Conservation (phyloP, 352 stramenopile species). For the Phytophthora pseudosyringae region DNA sequence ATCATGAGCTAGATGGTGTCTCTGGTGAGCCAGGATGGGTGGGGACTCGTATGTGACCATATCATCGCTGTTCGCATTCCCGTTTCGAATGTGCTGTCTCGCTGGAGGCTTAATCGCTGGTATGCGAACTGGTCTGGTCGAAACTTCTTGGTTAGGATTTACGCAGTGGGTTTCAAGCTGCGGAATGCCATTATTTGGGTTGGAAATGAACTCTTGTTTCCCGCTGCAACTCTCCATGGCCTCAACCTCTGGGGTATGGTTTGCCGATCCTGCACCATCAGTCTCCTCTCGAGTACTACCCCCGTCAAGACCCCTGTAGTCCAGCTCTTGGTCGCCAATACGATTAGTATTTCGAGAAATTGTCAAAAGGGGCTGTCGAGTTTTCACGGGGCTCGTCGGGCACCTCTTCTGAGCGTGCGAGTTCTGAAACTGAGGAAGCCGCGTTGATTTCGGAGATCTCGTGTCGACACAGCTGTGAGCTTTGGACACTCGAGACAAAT, state of each 20-base stretch:
- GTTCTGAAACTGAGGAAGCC: slow-evolving; percentile 60
- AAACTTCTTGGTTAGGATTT: slow-evolving; percentile 26
- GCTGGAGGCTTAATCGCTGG: slow-evolving; percentile 21
- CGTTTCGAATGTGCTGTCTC: slow-evolving; percentile 6
- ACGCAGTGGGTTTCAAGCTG: neutral
- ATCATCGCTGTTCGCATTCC: slow-evolving; percentile 6
- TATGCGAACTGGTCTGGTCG: slow-evolving; percentile 11
- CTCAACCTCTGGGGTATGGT: slow-evolving; percentile 1
- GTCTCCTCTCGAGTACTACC: slow-evolving; percentile 27
- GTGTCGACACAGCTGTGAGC: slow-evolving; percentile 79
- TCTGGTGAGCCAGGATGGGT: slow-evolving; percentile 21
- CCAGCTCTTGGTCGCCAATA: slow-evolving; percentile 17
- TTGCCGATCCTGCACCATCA: slow-evolving; percentile 3
- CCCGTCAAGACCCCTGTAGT: slow-evolving; percentile 2
- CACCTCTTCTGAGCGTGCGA: slow-evolving; percentile 44
- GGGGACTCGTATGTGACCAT: slow-evolving; percentile 30
- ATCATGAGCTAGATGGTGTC: slow-evolving; percentile 34
- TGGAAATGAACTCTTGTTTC: slow-evolving; percentile 5
- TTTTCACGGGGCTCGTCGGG: slow-evolving; percentile 56
- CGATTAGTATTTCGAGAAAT: slow-evolving; percentile 6
- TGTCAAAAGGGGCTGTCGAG: slow-evolving; percentile 19
- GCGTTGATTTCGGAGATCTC: slow-evolving; percentile 59
- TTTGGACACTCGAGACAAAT: slow-evolving; percentile 74
- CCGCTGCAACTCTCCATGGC: neutral
- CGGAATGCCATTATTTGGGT: slow-evolving; percentile 5